These are phyloP conservation scores for Mucor indicus DNA, from an alignment of 371 early-diverging fungal genomes.

Conservation along the genomic window DNA sequence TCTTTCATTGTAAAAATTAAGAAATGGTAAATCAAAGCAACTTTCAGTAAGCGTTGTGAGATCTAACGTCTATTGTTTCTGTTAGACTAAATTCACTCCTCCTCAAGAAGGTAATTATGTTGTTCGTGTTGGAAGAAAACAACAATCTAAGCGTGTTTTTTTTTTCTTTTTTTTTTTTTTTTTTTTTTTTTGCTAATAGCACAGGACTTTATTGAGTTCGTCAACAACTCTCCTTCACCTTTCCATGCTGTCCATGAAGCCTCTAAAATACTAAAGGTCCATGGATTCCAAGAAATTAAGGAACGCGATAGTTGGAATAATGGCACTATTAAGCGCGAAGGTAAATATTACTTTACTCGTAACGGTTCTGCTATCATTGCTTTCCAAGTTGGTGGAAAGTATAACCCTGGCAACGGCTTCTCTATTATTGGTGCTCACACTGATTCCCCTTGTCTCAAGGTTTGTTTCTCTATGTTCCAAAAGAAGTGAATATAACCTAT, in stretches of 20 bases:
- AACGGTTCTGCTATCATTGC: conserved; percentile 90
- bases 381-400: conserved; percentile 89
- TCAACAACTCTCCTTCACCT: conserved; percentile 90
- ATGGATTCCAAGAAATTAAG: conserved; percentile 83
- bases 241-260: conserved; percentile 91
- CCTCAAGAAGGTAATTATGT: no score
- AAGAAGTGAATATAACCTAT: conserved; percentile 73
- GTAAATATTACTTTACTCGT: conserved; percentile 94
- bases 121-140: no score
- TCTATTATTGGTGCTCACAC: conserved; percentile 94
- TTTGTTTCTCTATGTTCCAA: conserved; percentile 14
- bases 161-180: no score
- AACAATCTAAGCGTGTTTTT: no score
- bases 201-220: conserved; percentile 75
- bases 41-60: no score
- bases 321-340: conserved; percentile 63
- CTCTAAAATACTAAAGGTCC: conserved; percentile 57
- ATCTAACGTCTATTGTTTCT: no score
- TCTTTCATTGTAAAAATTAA: no score
- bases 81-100: no score
- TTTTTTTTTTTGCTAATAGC: conserved; percentile 2
- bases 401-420: conserved; percentile 82
- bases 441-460: conserved; percentile 96
- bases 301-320: conserved; percentile 84
- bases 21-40: no score